Percentiles rank a stretch among this genome's conserved stretches.
Evolutionary conservation across 768 basidiomycete species (phyloP).

Genomic region (Boletus subcaerulescens): DNA sequence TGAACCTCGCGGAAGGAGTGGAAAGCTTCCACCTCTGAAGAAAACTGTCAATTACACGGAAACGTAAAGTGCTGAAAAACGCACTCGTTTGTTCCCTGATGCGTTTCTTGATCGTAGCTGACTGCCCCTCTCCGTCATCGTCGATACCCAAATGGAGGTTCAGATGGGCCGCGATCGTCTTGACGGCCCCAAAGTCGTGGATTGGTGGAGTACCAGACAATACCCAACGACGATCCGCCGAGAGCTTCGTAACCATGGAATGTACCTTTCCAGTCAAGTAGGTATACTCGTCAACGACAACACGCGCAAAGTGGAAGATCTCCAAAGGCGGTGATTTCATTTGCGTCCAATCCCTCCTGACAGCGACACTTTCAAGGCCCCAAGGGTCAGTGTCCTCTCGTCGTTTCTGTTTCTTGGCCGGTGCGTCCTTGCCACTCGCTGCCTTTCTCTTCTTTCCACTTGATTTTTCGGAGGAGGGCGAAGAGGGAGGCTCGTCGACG

Average conservation of each 20-base stretch:
- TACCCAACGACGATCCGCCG: slow-evolving; percentile 85
- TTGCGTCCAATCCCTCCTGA: slow-evolving; percentile 70
- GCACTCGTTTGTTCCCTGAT: slow-evolving; percentile 80
- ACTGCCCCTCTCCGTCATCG: slow-evolving; percentile 80
- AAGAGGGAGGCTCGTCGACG: slow-evolving; percentile 45
- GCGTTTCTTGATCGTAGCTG: slow-evolving; percentile 74
- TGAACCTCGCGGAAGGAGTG: slow-evolving; percentile 96
- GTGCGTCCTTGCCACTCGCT: slow-evolving; percentile 29
- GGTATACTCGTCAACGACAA: slow-evolving; percentile 93
- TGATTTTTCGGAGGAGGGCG: slow-evolving; percentile 35
- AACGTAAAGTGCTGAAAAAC: slow-evolving; percentile 11
- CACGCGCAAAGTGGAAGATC: slow-evolving; percentile 88
- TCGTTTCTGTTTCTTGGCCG: slow-evolving; percentile 58
- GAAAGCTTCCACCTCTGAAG: slow-evolving; percentile 81
- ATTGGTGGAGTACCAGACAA: slow-evolving; percentile 96
- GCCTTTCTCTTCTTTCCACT: slow-evolving; percentile 47
- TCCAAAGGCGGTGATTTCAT: slow-evolving; percentile 85
- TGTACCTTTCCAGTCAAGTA: slow-evolving; percentile 82
- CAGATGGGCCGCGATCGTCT: slow-evolving; percentile 87
- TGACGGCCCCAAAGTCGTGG: slow-evolving; percentile 84
- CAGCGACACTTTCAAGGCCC: slow-evolving; percentile 61
- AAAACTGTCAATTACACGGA: slow-evolving; percentile 15
- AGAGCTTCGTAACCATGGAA: slow-evolving; percentile 71
- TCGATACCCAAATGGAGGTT: slow-evolving; percentile 90
- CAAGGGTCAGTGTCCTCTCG: slow-evolving; percentile 69